These are phyloP conservation scores for Pseudotsuga menziesii DNA, from an alignment of 75 land plant genomes.

Conservation along the genomic window DNA sequence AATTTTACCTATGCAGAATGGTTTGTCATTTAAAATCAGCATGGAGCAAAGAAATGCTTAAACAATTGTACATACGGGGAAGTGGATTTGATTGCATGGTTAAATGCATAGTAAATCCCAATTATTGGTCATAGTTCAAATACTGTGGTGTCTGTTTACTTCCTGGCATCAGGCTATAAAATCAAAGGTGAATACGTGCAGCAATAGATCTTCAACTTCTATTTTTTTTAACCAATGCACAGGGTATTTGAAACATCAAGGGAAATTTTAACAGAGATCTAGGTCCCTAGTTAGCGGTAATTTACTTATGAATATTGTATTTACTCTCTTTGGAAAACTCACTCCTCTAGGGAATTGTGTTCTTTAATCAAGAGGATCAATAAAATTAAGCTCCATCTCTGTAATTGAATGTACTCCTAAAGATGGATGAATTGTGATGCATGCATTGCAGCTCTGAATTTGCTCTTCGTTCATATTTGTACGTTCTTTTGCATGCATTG, in stretches of 20 bases:
- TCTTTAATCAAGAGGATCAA: background rate
- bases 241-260: too few species aligned
- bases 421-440: slow-evolving; percentile 1
- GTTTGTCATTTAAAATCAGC: background rate
- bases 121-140: background rate
- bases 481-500: slow-evolving; percentile 72
- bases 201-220: background rate
- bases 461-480: slow-evolving; percentile 92
- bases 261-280: too few species aligned
- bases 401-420: background rate
- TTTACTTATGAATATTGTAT: background rate
- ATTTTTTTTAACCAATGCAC: background rate
- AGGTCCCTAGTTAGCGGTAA: background rate
- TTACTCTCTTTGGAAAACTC: background rate
- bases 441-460: slow-evolving; percentile 75
- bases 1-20: background rate
- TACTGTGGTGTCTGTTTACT: background rate
- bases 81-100: background rate
- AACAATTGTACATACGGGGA: background rate
- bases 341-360: background rate
- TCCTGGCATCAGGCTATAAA: background rate
- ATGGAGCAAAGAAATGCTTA: background rate
- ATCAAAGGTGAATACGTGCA: background rate
- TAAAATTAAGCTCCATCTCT: background rate
- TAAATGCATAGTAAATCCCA: background rate